A percentile compares a stretch with the other conserved stretches of the same genome.
Evolutionary conservation across 306 rosid species (phyloP).

Genomic region (Gleditsia sinensis): DNA sequence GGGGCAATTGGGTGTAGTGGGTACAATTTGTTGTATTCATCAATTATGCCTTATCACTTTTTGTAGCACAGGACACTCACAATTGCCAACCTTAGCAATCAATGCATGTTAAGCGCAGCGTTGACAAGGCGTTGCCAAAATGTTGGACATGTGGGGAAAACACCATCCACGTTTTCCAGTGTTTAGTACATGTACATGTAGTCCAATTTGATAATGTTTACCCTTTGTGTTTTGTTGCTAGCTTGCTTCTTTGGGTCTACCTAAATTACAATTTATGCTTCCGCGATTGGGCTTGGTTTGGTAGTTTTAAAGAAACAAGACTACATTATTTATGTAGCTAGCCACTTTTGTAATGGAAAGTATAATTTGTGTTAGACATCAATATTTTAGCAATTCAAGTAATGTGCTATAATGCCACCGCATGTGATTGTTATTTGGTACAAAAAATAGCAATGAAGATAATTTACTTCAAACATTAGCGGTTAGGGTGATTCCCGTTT

Average conservation of each 20-base stretch:
- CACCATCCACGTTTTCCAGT: neutral
- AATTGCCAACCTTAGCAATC: slow-evolving; percentile 16
- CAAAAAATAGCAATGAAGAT: no score
- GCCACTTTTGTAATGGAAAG: neutral
- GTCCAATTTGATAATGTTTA: neutral
- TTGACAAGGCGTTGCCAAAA: neutral
- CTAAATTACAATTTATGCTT: neutral
- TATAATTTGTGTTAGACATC: neutral
- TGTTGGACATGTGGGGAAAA: slow-evolving; percentile 5
- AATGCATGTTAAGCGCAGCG: neutral
- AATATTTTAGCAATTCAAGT: neutral
- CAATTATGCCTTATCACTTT: slow-evolving; percentile 15
- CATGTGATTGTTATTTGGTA: no score
- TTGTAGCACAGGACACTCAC: slow-evolving; percentile 34
- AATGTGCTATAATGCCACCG: neutral
- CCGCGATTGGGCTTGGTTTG: neutral
- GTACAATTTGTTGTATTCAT: slow-evolving; percentile 34
- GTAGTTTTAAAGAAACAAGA: slow-evolving; percentile 1
- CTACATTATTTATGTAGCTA: neutral
- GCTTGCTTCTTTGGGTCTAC: neutral
- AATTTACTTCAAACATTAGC: no score
- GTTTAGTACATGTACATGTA: neutral
- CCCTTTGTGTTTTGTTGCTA: neutral
- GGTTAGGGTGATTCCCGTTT: no score
- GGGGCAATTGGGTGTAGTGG: slow-evolving; percentile 19